Evolutionary conservation across 805 yeast genomes (phyloP), one percentile per base, ranked within the genome.

Genomic region (Metschnikowia lochheadii): DNA sequence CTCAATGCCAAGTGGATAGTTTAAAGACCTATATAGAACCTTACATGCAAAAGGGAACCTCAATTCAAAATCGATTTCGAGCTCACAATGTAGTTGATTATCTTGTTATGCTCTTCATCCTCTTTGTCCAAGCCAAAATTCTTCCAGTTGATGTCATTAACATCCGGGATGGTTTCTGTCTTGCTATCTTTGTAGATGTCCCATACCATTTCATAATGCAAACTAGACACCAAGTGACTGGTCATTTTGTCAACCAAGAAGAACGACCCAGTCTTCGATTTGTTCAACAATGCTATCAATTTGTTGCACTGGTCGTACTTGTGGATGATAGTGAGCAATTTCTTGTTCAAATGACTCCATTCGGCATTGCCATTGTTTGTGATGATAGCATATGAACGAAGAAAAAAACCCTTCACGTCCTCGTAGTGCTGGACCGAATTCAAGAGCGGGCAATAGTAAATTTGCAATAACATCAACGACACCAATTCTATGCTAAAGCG

Each of bases 1-100:
- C 64, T 87, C 49, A 78, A 78, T 53, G 67, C 69, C 32, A 61
- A 66, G 33, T 86, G 91, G 90, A 53, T 78, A 14, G 69, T 68
- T 51, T 55, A 44, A 31, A 11, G 42, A 11, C 15, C n/a, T 20
- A 32, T 23, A 18, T 41, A n/a, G 13, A 20, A 21, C 18, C 20
- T 11, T 6, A 32, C 31, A 29, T 18, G 26, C 34, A 42, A 37
- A 32, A 32, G 45, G 15, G n/a, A 37, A n/a, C 7, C 29, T 37
- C 15, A 44, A 23, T 23, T 23, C 34, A 56, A 50, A 6, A 56
- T 47, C 1, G 59, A 48, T 13, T 45, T 41, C 2, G 50, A 37
- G n/a, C 46, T 18, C 11, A 36, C 17, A 6, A 56, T 34, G 40
- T 56, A 56, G 15, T 51, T 49, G 32, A 58, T 53, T 23, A 58